A percentile compares a stretch with the other conserved stretches of the same genome.
These are phyloP conservation scores for Populus trichocarpa DNA, from an alignment of 441 rosid species.

Conservation along the genomic window DNA sequence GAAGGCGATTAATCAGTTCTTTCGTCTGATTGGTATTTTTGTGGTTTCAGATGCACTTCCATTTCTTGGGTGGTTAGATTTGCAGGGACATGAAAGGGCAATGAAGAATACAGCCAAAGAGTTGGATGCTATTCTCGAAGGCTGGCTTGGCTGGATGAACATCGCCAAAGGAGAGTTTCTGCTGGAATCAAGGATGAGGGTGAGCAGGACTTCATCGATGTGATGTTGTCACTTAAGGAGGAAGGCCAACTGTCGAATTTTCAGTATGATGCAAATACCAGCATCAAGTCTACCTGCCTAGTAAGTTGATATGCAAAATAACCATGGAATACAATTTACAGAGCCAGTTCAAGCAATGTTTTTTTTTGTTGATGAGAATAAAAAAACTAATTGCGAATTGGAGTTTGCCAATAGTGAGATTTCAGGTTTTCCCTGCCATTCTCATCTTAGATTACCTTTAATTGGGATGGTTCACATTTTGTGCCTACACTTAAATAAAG, in stretches of 20 bases:
- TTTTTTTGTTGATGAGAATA: too few relatives aligned
- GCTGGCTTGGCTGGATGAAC: conserved; percentile 62
- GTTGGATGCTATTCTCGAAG: conserved; percentile 37
- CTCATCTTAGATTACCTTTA: neutral
- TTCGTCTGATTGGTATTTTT: conserved; percentile 46
- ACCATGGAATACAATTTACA: neutral
- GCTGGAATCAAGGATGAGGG: conserved; percentile 13
- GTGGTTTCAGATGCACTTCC: conserved; percentile 58
- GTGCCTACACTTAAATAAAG: neutral
- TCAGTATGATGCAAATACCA: conserved; percentile 29
- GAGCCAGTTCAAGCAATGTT: neutral
- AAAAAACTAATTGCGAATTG: neutral
- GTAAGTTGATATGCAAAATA: conserved; percentile 19
- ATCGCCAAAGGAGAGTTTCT: conserved; percentile 32
- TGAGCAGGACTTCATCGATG: conserved; percentile 20
- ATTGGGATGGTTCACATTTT: neutral
- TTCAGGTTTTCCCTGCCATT: neutral
- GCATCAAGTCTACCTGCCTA: conserved; percentile 42
- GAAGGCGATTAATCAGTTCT: conserved; percentile 35
- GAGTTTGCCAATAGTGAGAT: neutral
- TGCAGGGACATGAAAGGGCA: conserved; percentile 46
- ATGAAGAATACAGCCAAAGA: conserved; percentile 58
- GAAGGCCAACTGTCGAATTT: conserved; percentile 28
- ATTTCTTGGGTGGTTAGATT: conserved; percentile 42
- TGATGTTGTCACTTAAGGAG: conserved; percentile 28